Evolutionary conservation across 306 rosid species (phyloP), one percentile per base, ranked within the genome.

Genomic region (Dicorynia guianensis): DNA sequence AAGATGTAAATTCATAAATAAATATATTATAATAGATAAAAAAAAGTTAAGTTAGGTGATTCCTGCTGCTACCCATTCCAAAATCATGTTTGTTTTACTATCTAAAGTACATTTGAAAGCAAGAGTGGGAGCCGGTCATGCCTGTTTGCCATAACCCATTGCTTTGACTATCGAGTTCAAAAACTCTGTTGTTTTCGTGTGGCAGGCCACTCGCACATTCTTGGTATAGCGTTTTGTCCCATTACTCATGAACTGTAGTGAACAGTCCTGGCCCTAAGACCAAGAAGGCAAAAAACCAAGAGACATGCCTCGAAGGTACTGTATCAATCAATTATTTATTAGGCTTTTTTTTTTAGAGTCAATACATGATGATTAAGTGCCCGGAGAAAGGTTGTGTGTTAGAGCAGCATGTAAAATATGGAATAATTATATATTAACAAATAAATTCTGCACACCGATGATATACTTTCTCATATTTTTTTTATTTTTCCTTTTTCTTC

Each of bases 301-400:
- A 25, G 30, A 80, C 60, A 52, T 63, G 77, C 80, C 69, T 47
- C 73, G 57, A 74, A 53, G 62, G 56, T 74, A 67, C 53, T 44
- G 36, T 36, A 25, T 25, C 30, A 44, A 49, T 39, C 49, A 67
- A 67, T 39, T 59, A 74, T 49, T 49, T 53, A 59, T n/a, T 42
- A 7, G 7, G 15, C 64, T 67, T 52, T 25, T 25, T n/a, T 42
- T 38, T 69, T 15, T 14, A 46, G 48, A 43, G 80, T 80, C 80
- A 80, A 71, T 61, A 48, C 40, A 53, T 72, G 20, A 75, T 80
- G 48, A 75, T 75, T n/a, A n/a, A n/a, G n/a, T n/a, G n/a, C n/a
- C n/a, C n/a, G n/a, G n/a, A n/a, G n/a, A n/a, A n/a, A n/a, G n/a
- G n/a, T n/a, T n/a, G n/a, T n/a, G n/a, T n/a, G n/a, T n/a, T n/a